Base-by-base conservation (phyloP, 805 yeast genomes). In the Teunomyces funiuensis region DNA sequence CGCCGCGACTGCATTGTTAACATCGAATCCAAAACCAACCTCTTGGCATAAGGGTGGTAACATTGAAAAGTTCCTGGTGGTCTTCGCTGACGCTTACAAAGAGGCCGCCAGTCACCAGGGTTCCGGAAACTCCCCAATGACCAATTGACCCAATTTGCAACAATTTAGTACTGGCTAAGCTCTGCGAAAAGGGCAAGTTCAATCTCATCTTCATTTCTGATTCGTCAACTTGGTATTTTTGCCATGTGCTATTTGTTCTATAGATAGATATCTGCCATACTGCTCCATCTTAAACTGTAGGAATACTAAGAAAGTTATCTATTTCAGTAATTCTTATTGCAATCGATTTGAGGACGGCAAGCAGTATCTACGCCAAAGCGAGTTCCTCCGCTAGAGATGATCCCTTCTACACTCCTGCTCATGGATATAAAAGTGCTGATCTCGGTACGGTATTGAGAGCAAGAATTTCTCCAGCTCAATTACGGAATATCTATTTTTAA, bases 91-190 rank as follows among this genome's bases (percentile, higher is more conserved):
- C n/a, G n/a, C n/a, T n/a, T n/a, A n/a, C n/a, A n/a, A n/a, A 18
- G 28, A 5, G 40, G 40, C 18, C 33, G 18, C 16, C 40, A 37
- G 19, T 18, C 36, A 5, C 40, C 40, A 6, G 40, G 40, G 8
- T 19, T 37, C 8, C 29, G 40, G 40, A 37, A 37, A 8, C 36
- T 29, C 6, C 40, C 40, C 7, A 28, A 37, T 1, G 40, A 37
- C 17, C 28, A 37, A 19, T 28, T 28, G n/a, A 15, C 23, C 23
- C 18, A 37, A 11, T 37, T 28, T 23, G 31, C 23, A 13, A 37
- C 40, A 10, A 37, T 37, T 11, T 28, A 37, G 23, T 37, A 37
- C 26, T 37, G 18, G 40, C 40, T 17, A 29, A 37, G 14, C n/a
- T 28, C 9, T 29, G 33, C 13, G 40, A 37, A 17, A 29, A 10